phyloP scores from a whole-genome alignment of 2,329 filamentous ascomycete species.

The Metarhizium humberi region DNA sequence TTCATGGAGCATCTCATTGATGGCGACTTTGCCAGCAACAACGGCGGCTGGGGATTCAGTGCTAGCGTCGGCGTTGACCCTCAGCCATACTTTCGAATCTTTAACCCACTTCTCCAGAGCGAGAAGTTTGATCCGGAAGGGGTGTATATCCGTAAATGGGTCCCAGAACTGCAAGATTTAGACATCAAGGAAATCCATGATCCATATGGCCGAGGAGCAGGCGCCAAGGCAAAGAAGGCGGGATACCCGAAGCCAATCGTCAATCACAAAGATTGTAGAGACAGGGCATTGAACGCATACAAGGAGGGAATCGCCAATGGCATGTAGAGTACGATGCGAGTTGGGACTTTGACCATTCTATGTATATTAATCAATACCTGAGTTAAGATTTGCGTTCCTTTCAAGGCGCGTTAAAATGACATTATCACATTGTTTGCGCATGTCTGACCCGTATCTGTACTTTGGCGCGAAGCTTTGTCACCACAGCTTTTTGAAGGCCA shows the following conservation, averaged over 20 bases:
- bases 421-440: slow-evolving; percentile 7
- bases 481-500: slow-evolving; percentile 54
- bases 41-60: slow-evolving; percentile 48
- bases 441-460: slow-evolving; percentile 62
- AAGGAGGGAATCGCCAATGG: slow-evolving; percentile 39
- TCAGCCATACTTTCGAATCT: slow-evolving; percentile 84
- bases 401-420: not conserved
- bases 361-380: not conserved
- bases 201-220: slow-evolving; percentile 61
- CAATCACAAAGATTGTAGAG: slow-evolving; percentile 59
- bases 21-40: slow-evolving; percentile 73
- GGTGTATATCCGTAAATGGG: slow-evolving; percentile 73
- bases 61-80: slow-evolving; percentile 69
- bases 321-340: slow-evolving; percentile 10
- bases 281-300: slow-evolving; percentile 59
- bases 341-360: not conserved
- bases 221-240: slow-evolving; percentile 46
- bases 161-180: slow-evolving; percentile 61
- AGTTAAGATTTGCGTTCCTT: not conserved
- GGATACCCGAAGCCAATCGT: slow-evolving; percentile 72
- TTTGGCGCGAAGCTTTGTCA: slow-evolving; percentile 42
- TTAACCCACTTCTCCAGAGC: slow-evolving; percentile 76
- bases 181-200: slow-evolving; percentile 67
- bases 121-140: slow-evolving; percentile 77
- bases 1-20: slow-evolving; percentile 79